Evolutionary conservation across 768 basidiomycete species (phyloP).

Genomic region (Coprinellus micaceus): DNA sequence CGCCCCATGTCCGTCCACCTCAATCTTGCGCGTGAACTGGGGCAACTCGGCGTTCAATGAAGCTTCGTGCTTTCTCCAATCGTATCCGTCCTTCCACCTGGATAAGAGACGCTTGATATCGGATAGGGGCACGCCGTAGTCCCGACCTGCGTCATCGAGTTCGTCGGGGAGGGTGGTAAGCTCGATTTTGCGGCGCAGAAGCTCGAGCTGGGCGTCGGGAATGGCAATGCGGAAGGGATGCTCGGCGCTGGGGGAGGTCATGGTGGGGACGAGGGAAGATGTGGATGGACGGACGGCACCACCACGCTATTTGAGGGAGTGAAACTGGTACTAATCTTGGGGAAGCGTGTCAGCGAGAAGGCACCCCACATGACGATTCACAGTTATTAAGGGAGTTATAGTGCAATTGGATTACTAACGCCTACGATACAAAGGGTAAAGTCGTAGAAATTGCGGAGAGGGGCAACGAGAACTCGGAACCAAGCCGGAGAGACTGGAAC

Average conservation of each 20-base stretch:
- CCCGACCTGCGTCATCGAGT: slow-evolving; percentile 45
- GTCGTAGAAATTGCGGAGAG: no score
- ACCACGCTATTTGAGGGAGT: no score
- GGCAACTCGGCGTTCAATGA: slow-evolving; percentile 48
- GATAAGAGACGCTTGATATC: slow-evolving; percentile 42
- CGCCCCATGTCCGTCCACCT: slow-evolving; percentile 43
- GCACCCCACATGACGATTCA: no score
- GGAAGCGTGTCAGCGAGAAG: no score
- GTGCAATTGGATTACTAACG: no score
- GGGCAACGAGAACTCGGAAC: no score
- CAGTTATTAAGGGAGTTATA: no score
- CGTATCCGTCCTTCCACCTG: slow-evolving; percentile 30
- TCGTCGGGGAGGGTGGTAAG: slow-evolving; percentile 54
- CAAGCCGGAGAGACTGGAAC: no score
- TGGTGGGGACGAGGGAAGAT: no score
- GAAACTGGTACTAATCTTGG: no score
- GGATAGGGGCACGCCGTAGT: slow-evolving; percentile 49
- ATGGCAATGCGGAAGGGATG: slow-evolving; percentile 45
- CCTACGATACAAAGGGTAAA: no score
- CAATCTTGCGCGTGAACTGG: slow-evolving; percentile 53
- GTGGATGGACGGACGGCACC: no score
- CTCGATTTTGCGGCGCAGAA: slow-evolving; percentile 45
- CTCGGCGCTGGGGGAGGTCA: slow-evolving; percentile 23
- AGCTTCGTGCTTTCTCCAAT: slow-evolving; percentile 54
- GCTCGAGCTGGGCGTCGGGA: slow-evolving; percentile 36